These are phyloP conservation scores for Sordariomycetes sp. DNA, from an alignment of 2,329 filamentous ascomycete species.

Conservation along the genomic window DNA sequence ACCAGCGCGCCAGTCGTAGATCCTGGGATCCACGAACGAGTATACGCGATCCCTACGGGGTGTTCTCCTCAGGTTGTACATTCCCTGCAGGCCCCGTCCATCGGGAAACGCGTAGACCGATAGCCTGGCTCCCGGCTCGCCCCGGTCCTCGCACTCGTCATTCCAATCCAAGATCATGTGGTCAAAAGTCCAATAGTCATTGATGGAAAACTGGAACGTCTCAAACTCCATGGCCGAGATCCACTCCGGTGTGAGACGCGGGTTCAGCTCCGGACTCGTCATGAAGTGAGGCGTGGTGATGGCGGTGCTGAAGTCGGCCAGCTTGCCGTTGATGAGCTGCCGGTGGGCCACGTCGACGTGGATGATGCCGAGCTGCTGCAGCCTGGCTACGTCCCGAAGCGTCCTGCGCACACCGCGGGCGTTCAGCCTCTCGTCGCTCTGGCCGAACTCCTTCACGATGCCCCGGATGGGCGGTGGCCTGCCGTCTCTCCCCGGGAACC, in stretches of 20 bases:
- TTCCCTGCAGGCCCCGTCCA: background rate
- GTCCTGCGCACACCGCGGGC: background rate
- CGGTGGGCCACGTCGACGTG: background rate
- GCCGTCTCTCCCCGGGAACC: slow-evolving; percentile 6
- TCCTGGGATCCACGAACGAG: background rate
- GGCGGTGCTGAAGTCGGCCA: slow-evolving; percentile 14
- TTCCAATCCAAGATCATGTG: background rate
- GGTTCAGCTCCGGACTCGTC: slow-evolving; percentile 1
- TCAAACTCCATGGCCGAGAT: background rate
- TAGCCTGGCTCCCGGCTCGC: background rate
- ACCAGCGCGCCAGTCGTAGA: background rate
- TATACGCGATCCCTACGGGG: background rate
- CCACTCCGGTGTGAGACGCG: background rate
- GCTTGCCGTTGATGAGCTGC: slow-evolving; percentile 12
- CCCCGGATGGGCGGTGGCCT: slow-evolving; percentile 11
- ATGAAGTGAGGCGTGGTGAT: slow-evolving; percentile 14
- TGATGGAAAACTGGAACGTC: background rate
- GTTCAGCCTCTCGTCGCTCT: background rate
- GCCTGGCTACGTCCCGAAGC: background rate
- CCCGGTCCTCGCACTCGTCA: background rate
- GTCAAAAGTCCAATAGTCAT: background rate
- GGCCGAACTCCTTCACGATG: slow-evolving; percentile 12
- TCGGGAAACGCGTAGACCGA: background rate
- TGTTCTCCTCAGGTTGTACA: background rate
- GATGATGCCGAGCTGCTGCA: background rate